Conservation (phyloP, 768 basidiomycete genomes). For the Austroboletus eburneus region DNA sequence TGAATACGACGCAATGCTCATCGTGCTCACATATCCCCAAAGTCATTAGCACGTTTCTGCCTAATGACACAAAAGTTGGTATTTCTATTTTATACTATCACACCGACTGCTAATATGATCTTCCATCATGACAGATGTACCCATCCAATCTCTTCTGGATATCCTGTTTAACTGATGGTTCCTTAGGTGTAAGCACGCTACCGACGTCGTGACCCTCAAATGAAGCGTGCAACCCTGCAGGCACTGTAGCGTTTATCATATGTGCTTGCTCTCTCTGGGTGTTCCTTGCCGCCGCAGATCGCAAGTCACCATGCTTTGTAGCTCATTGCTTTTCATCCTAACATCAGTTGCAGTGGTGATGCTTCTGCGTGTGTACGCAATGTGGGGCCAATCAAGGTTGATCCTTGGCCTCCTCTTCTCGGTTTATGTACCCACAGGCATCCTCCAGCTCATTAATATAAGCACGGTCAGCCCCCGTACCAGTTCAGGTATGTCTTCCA, state of each 20-base stretch:
- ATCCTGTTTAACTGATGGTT: background rate
- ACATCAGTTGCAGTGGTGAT: background rate
- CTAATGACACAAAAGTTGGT: background rate
- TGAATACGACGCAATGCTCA: background rate
- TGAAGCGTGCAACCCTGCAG: background rate
- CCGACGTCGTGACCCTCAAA: background rate
- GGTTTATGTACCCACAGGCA: background rate
- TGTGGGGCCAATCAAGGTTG: constrained; percentile 1
- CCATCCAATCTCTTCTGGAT: background rate
- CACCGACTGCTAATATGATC: too few relatives aligned
- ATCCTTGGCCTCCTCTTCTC: constrained; percentile 1
- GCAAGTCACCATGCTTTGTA: background rate
- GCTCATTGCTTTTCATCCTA: background rate
- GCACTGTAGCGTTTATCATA: background rate
- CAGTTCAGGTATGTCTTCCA: background rate
- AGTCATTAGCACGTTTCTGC: background rate
- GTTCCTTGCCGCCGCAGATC: constrained; percentile 6
- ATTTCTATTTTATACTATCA: background rate
- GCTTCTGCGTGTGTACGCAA: constrained; percentile 6
- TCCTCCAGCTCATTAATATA: background rate
- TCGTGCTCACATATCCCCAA: background rate
- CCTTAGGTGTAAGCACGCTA: constrained; percentile 3
- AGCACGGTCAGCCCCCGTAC: background rate
- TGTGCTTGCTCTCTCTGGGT: background rate
- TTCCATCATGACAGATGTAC: background rate